phyloP scores from a whole-genome alignment of 2,329 filamentous ascomycete species.

The Hymenoscyphus fructigenus region DNA sequence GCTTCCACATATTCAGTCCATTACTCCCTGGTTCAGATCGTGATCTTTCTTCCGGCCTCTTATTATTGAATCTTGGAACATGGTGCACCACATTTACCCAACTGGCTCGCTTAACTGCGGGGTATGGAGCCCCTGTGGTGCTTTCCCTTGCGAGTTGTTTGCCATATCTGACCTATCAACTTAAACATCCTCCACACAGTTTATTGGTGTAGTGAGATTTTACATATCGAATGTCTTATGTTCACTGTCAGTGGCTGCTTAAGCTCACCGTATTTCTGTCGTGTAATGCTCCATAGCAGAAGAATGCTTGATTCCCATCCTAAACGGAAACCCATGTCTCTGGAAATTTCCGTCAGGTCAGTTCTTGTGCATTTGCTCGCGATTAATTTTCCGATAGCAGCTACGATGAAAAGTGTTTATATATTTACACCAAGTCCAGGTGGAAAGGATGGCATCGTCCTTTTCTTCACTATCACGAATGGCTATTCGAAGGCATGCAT shows the following conservation, averaged over 20 bases:
- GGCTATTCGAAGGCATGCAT: too few relatives aligned
- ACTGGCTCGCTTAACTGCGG: not conserved
- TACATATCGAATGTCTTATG: not conserved
- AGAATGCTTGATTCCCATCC: not conserved
- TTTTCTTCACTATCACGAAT: too few relatives aligned
- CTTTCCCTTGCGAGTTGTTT: not conserved
- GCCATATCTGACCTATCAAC: not conserved
- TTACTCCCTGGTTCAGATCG: not conserved
- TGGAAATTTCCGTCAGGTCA: not conserved
- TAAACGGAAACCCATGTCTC: not conserved
- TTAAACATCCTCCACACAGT: not conserved
- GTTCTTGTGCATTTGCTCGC: not conserved
- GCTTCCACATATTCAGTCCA: not conserved
- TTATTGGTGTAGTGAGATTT: not conserved
- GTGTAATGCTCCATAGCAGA: not conserved
- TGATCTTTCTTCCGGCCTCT: not conserved
- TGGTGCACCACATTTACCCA: too few relatives aligned
- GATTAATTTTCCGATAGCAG: not conserved
- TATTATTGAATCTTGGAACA: not conserved
- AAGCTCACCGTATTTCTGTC: not conserved
- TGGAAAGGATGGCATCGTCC: too few relatives aligned
- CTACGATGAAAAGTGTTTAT: not conserved
- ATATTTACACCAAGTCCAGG: not conserved
- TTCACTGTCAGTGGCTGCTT: not conserved
- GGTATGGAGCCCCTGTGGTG: not conserved